Base-by-base conservation (phyloP, 2,329 filamentous ascomycete species). In the Rhynchosporium graminicola region DNA sequence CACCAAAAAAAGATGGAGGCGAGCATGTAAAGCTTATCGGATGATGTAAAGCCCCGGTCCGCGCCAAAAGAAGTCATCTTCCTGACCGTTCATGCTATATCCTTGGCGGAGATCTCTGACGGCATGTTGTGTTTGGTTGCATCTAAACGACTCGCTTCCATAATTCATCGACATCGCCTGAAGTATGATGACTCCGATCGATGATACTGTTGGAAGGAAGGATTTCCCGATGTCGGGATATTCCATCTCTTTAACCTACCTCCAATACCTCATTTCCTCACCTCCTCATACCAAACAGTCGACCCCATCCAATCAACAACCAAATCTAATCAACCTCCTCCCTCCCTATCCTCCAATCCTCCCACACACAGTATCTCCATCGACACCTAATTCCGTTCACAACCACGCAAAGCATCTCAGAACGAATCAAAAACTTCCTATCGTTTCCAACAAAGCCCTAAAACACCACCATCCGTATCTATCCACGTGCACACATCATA, bases 401-500 rank as follows among this genome's bases (percentile, higher is more conserved):
- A 59, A 59, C 33, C 28, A 52, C 20, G 15, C 52, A 26, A 15
- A 48, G 40, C 26, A 12, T n/a, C 13, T 29, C 43, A 12, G 40
- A 20, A 20, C 20, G 38, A 31, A 52, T 52, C 36, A 52, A 78
- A 43, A 82, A 82, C 56, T 20, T 20, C 20, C 20, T 20, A 20
- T 20, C 20, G 20, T 20, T 20, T 20, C 20, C 20, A 20, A 20
- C 1, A 20, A 20, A 20, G 20, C 20, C 20, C 20, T 20, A 81
- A 81, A 8, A 81, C 78, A 66, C 83, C 85, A 69, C 20, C 20
- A 20, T 20, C 79, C 46, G 46, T 50, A 29, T 12, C 36, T 40
- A 40, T 12, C 12, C 36, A 7, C 6, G 42, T 12, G 13, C 42
- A 43, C 13, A 43, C 42, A 43, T 43, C 12, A 20, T 20, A n/a